These are phyloP conservation scores for Yamadazyma sp. DNA, from an alignment of 1,139 yeast species.

Conservation along the genomic window DNA sequence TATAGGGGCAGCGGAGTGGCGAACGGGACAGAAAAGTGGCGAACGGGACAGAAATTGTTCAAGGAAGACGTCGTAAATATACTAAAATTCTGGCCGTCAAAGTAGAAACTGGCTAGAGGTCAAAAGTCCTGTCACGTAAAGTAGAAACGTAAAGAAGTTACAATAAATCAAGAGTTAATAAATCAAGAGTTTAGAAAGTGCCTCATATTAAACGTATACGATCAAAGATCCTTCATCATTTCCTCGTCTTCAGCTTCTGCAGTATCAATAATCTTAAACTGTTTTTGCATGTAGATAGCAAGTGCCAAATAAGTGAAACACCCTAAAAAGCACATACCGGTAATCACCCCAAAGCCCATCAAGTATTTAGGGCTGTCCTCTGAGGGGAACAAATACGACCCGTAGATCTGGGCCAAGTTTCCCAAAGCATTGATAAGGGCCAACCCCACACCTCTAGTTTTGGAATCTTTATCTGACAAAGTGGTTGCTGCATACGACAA, in stretches of 20 bases:
- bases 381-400: conserved; percentile 12
- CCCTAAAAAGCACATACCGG: conserved; percentile 14
- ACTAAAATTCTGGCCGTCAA: too few species aligned
- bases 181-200: too few species aligned
- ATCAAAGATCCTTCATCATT: too few species aligned
- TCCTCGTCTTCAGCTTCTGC: too few species aligned
- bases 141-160: too few species aligned
- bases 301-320: conserved; percentile 5
- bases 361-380: conserved; percentile 11
- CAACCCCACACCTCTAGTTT: conserved; percentile 15
- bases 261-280: too few species aligned
- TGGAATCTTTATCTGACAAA: conserved; percentile 13
- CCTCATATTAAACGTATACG: too few species aligned
- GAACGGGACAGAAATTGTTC: too few species aligned
- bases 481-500: conserved; percentile 13
- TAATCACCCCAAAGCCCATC: conserved; percentile 16
- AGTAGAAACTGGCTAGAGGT: background rate
- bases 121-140: too few species aligned
- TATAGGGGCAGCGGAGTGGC: too few species aligned
- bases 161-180: too few species aligned
- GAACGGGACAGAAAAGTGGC: background rate
- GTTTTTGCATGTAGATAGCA: conserved; percentile 5
- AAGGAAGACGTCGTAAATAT: too few species aligned
- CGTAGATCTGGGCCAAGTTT: conserved; percentile 15
- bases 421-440: conserved; percentile 14